These are phyloP conservation scores for Arabis alpina DNA, from an alignment of 345 rosid genomes.

Conservation along the genomic window DNA sequence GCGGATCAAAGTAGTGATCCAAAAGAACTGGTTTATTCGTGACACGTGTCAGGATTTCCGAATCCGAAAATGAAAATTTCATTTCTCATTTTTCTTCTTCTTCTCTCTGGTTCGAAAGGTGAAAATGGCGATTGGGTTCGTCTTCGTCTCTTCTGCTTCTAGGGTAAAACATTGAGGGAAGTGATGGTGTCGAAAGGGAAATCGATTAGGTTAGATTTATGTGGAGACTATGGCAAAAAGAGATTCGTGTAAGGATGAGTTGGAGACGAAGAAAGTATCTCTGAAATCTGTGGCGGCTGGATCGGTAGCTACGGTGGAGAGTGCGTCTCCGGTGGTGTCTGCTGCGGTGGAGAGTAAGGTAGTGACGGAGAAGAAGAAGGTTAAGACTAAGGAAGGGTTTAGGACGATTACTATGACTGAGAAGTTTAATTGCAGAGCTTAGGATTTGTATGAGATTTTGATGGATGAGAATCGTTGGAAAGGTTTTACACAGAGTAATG, in stretches of 20 bases:
- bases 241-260: constrained; percentile 84
- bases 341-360: too few relatives aligned
- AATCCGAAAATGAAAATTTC: too few relatives aligned
- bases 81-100: too few relatives aligned
- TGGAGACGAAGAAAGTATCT: constrained; percentile 66
- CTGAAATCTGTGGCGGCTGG: constrained; percentile 47
- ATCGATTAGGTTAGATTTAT: constrained; percentile 66
- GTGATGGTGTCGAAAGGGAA: constrained; percentile 79
- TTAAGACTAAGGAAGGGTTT: constrained; percentile 68
- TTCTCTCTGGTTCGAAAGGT: too few relatives aligned
- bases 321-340: constrained; percentile 37
- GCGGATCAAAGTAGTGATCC: too few relatives aligned
- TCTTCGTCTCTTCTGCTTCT: too few relatives aligned
- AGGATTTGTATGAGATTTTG: constrained; percentile 82
- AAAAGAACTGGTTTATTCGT: too few relatives aligned
- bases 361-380: too few relatives aligned
- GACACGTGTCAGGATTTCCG: too few relatives aligned
- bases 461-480: constrained; percentile 98
- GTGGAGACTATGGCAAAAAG: constrained; percentile 83
- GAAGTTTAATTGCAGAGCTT: constrained; percentile 86
- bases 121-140: too few relatives aligned
- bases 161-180: constrained; percentile 77
- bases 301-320: constrained; percentile 23
- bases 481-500: constrained; percentile 94
- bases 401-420: constrained; percentile 79